These are phyloP conservation scores for Camelina neglecta DNA, from an alignment of 345 rosid genomes.

Conservation along the genomic window DNA sequence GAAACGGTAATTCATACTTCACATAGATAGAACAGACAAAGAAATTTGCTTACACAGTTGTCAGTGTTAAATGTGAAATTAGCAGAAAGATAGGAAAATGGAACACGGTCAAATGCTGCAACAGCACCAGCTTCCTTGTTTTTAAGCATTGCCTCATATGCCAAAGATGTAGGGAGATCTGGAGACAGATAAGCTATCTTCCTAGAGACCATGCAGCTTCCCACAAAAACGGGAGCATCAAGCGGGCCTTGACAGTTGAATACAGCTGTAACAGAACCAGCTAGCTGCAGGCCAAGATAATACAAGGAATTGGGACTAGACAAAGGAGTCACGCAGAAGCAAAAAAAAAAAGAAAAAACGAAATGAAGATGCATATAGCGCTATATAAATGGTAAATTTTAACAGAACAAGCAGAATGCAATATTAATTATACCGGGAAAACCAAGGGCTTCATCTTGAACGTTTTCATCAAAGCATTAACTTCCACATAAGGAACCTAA, in stretches of 20 bases:
- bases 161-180: constrained; percentile 72
- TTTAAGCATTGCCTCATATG: constrained; percentile 85
- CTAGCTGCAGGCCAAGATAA: constrained; percentile 69
- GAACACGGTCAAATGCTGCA: constrained; percentile 98
- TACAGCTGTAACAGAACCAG: constrained; percentile 96
- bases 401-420: constrained; percentile 23
- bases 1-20: constrained; percentile 16
- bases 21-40: constrained; percentile 13
- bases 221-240: constrained; percentile 95
- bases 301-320: constrained; percentile 25
- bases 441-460: constrained; percentile 88
- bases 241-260: constrained; percentile 99
- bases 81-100: constrained; percentile 95
- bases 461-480: constrained; percentile 89
- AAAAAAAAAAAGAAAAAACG: background rate
- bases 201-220: constrained; percentile 95
- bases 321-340: background rate
- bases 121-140: constrained; percentile 97
- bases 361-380: constrained; percentile 4
- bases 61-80: constrained; percentile 95
- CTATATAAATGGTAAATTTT: background rate
- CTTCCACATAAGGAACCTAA: constrained; percentile 93
- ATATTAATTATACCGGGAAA: constrained; percentile 70
- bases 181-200: constrained; percentile 70
- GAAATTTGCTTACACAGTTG: constrained; percentile 76